These are phyloP conservation scores for Vitis hybrid DNA, from an alignment of 177 flowering plant species.

Conservation along the genomic window DNA sequence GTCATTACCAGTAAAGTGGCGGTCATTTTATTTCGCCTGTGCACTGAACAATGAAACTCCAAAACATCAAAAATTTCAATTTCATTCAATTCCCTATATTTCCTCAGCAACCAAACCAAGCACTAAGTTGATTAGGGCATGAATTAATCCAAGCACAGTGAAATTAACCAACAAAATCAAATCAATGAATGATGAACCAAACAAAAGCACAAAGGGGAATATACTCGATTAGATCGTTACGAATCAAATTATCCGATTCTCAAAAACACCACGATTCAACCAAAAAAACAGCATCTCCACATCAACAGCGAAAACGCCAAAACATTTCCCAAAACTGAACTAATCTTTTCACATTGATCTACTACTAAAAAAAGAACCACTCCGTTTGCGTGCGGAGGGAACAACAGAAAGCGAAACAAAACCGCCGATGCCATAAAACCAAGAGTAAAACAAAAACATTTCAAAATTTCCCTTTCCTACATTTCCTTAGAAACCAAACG, in stretches of 20 bases:
- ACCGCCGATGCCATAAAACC: background rate
- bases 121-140: no score
- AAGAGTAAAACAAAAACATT: background rate
- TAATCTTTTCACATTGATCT: conserved; percentile 16
- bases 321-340: background rate
- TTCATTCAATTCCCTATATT: background rate
- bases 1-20: no score
- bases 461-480: background rate
- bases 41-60: no score
- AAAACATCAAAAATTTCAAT: no score
- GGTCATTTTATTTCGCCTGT: no score
- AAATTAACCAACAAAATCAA: background rate
- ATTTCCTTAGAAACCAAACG: conserved; percentile 10
- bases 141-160: background rate
- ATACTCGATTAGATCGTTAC: background rate
- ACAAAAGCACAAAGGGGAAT: background rate
- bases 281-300: background rate
- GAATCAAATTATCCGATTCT: no score
- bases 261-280: conserved; percentile 2
- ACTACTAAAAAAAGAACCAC: background rate
- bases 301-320: background rate
- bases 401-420: background rate
- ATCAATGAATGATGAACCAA: background rate
- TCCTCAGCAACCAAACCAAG: conserved; percentile 4
- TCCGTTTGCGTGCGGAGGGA: background rate